Base-by-base conservation (phyloP, 768 basidiomycete species). In the Pilatotrama ljubarskyi region DNA sequence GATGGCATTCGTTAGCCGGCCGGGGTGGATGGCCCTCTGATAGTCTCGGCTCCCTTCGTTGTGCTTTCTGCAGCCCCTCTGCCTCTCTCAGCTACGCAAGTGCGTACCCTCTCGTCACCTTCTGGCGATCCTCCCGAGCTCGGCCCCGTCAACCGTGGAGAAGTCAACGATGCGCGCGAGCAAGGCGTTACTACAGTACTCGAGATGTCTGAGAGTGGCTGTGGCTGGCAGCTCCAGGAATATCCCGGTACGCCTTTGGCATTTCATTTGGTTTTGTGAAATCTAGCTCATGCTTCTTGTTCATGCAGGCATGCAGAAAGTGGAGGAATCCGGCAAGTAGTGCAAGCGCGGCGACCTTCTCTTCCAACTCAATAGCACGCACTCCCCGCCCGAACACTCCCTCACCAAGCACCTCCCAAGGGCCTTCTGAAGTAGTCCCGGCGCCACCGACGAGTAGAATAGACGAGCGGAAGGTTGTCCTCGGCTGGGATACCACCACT, bases 401-500 rank as follows among this genome's bases (percentile, higher is more conserved):
- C n/a, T 18, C 29, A 7, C 26, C 43, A 35, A 37, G 37, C 5
- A 9, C 43, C 4, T 18, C 37, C 17, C 17, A 26, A 25, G 25
- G 20, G 13, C 0, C 10, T 37, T 25, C 55, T 0, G 55, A n/a
- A 3, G 8, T 36, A 1, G 22, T 14, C 1, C 22, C 20, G 14
- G 55, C 55, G 1, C 55, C 46, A 56, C 78, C 66, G 37, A 72
- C 55, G 59, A 76, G 47, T 61, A 85, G 78, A 56, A 77, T 78
- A 48, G 85, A 87, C 60, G 84, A 82, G 18, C 73, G 72, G 10
- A 83, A 86, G 63, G 84, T 93, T 2, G 79, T 84, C 8, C 75
- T 94, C 36, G 82, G 87, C 5, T 94, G 92, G 90, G 80, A 89
- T 61, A 81, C 84, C 10, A 78, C 80, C 59, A 81, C 77, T 1